Conservation (phyloP, 352 stramenopile species). For the Phytophthora chlamydospora region DNA sequence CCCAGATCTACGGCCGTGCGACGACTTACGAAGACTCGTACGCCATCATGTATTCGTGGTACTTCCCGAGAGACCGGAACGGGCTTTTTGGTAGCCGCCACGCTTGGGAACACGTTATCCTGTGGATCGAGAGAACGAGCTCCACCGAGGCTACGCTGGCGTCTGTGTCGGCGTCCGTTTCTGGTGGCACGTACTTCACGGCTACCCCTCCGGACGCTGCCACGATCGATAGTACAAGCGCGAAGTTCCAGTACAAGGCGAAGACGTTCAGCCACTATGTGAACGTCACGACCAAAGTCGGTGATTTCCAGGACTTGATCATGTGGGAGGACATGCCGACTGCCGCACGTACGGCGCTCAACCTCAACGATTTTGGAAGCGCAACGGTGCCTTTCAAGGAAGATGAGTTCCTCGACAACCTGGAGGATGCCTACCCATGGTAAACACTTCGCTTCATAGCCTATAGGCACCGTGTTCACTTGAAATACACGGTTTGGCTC, state of each 20-base stretch:
- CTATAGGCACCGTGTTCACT: no score
- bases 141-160: conserved; percentile 1
- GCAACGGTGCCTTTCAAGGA: conserved; percentile 37
- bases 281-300: conserved; percentile 22
- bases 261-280: conserved; percentile 28
- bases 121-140: conserved; percentile 10
- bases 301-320: conserved; percentile 29
- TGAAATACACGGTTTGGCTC: no score
- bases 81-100: conserved; percentile 12
- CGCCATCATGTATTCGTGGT: conserved; percentile 31
- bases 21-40: conserved; percentile 17
- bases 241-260: conserved; percentile 21
- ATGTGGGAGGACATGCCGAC: conserved; percentile 25
- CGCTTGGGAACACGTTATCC: conserved; percentile 17
- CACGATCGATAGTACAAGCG: conserved; percentile 23
- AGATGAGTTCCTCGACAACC: conserved; percentile 27
- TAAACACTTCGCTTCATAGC: not conserved
- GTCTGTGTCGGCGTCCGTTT: conserved; percentile 8
- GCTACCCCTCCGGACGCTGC: conserved; percentile 4
- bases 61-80: conserved; percentile 27
- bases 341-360: conserved; percentile 28
- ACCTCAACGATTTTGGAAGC: conserved; percentile 33
- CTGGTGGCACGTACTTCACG: conserved; percentile 20
- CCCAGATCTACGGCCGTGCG: conserved; percentile 26
- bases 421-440: conserved; percentile 24